Evolutionary conservation across 2,329 filamentous ascomycete genomes (phyloP), one percentile per base, ranked within the genome.

Genomic region (Cladobotryum mycophilum): DNA sequence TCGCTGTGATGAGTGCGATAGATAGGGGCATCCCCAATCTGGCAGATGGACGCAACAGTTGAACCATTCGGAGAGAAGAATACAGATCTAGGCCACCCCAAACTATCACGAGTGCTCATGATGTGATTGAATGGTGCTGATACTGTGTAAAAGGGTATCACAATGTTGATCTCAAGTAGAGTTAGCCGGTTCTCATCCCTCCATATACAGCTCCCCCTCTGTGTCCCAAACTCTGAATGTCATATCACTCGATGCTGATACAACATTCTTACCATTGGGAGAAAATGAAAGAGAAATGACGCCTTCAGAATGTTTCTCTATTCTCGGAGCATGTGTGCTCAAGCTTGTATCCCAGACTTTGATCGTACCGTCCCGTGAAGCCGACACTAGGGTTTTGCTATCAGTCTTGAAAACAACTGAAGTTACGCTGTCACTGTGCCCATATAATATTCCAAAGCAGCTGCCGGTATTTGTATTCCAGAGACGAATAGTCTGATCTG

Each of bases 41-140:
- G 20, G 20, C 9, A 30, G 6, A 30, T 30, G 9, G 6, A 44
- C 2, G 40, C 3, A 35, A 51, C 12, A n/a, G 15, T 20, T 4
- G 22, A 37, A 4, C 49, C 15, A 7, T 47, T 20, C 15, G 22
- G 13, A 2, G 17, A 51, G 12, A 40, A 40, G 4, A 38, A 3
- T 2, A 51, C 6, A 2, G 49, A 51, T n/a, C 35, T 51, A 33
- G 49, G 33, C 14, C 14, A 51, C 11, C 44, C 44, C n/a, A 33
- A 37, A 4, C 37, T 36, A 5, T 17, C 44, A 15, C 22, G 15
- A 2, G 1, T 0, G 4, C 5, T 2, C 18, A 51, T 43, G 1
- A 47, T 1, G n/a, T 47, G n/a, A 11, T 51, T 41, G 6, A 34
- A 47, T 13, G 49, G 45, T 2, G 44, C 20, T 3, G 49, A 34